phyloP scores from a whole-genome alignment of 139 green algal species.

The Tetraselmis striata region DNA sequence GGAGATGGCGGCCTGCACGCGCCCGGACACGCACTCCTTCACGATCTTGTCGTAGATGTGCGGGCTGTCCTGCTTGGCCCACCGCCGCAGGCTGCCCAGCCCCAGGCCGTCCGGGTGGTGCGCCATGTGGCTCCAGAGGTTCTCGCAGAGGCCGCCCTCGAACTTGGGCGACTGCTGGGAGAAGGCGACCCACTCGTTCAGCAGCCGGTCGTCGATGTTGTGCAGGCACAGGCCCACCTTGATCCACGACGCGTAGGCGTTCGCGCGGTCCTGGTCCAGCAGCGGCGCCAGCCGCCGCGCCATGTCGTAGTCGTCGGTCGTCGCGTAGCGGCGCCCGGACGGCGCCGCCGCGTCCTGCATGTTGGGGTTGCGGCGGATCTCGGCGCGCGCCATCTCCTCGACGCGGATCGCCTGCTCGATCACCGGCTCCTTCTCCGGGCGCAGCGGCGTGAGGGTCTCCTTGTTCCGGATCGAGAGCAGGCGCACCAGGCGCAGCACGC shows the following conservation, averaged over 20 bases:
- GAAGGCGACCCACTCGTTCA: conserved; percentile 12
- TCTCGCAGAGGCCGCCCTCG: conserved; percentile 1
- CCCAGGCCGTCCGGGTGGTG: conserved; percentile 2
- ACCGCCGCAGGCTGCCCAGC: conserved; percentile 15
- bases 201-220: conserved; percentile 22
- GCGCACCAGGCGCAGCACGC: too few relatives aligned
- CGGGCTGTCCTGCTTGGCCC: conserved; percentile 8
- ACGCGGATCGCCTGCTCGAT: too few relatives aligned
- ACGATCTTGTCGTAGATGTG: conserved; percentile 3
- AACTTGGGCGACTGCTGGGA: neutral
- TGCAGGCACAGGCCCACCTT: conserved; percentile 13
- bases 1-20: neutral
- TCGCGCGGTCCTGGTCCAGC: neutral
- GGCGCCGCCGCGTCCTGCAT: too few relatives aligned
- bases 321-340: too few relatives aligned
- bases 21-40: neutral
- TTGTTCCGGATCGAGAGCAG: too few relatives aligned
- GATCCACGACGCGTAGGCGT: conserved; percentile 8
- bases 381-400: too few relatives aligned
- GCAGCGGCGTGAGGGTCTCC: too few relatives aligned
- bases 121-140: conserved; percentile 14
- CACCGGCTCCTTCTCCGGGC: too few relatives aligned
- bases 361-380: too few relatives aligned
- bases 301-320: too few relatives aligned
- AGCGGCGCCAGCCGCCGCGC: conserved; percentile 6